Evolutionary conservation across 2,329 filamentous ascomycete genomes (phyloP).

Genomic region (Massarina eburnea): DNA sequence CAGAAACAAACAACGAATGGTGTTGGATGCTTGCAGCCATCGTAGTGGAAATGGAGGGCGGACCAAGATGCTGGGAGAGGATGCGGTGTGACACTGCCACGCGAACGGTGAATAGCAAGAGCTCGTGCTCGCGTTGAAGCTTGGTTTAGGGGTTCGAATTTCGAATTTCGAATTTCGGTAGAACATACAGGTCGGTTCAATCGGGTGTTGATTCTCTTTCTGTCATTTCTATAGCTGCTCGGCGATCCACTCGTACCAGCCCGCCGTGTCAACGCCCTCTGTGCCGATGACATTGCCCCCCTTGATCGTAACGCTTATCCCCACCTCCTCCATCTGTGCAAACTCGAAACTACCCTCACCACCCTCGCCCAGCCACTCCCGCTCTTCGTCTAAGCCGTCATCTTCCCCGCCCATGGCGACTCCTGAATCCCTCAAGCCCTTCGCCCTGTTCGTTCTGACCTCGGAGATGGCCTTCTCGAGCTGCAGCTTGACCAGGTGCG

Average conservation of each 20-base stretch:
- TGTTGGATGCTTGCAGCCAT: not conserved
- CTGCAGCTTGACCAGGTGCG: constrained; percentile 70
- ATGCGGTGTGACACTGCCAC: not conserved
- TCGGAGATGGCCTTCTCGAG: constrained; percentile 81
- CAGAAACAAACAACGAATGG: not conserved
- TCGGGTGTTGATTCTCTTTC: not conserved
- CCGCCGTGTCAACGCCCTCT: constrained; percentile 70
- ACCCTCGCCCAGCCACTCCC: constrained; percentile 77
- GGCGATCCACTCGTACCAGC: constrained; percentile 91
- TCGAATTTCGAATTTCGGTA: not conserved
- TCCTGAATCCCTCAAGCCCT: constrained; percentile 79
- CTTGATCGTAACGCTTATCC: constrained; percentile 73
- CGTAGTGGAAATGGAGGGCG: not conserved
- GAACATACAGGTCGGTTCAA: not conserved
- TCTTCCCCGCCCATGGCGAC: constrained; percentile 64
- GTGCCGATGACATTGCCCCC: constrained; percentile 69
- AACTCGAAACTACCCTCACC: constrained; percentile 79
- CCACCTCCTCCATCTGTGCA: constrained; percentile 78
- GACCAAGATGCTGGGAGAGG: not conserved
- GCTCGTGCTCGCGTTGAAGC: not conserved
- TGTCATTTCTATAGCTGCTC: constrained; percentile 60
- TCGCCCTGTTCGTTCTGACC: constrained; percentile 72
- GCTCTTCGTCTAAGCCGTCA: constrained; percentile 64
- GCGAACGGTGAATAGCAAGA: not conserved
- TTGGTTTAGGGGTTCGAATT: not conserved